These are phyloP conservation scores for Digitaria exilis DNA, from an alignment of 202 grass and related monocot genomes.

Conservation along the genomic window DNA sequence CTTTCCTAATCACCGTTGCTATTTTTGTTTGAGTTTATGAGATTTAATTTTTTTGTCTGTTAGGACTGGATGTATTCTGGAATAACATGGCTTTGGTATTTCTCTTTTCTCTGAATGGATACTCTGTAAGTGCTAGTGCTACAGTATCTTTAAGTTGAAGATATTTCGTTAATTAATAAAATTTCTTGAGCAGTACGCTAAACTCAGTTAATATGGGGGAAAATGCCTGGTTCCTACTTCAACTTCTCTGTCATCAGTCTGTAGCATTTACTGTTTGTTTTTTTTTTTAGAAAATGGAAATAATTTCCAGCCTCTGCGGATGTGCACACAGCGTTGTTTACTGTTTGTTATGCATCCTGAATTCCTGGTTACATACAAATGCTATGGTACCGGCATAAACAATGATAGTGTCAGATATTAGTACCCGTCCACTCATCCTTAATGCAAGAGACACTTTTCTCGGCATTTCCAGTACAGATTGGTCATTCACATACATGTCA, in stretches of 20 bases:
- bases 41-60: conserved; percentile 7
- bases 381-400: neutral
- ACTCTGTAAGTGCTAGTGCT: neutral
- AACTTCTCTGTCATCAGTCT: neutral
- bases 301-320: too few relatives aligned
- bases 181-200: neutral
- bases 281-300: too few relatives aligned
- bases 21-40: conserved; percentile 16
- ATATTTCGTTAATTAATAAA: neutral
- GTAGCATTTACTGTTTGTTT: too few relatives aligned
- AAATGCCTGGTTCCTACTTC: neutral
- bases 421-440: neutral
- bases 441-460: neutral
- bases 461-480: neutral
- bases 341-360: neutral
- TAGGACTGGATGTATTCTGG: neutral
- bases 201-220: neutral
- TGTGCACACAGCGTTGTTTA: too few relatives aligned
- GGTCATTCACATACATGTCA: neutral
- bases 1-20: neutral
- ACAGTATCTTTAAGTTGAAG: neutral
- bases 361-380: neutral
- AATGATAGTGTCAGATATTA: conserved; percentile 2
- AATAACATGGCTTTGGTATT: neutral
- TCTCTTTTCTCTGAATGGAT: neutral